A percentile compares a stretch with the other conserved stretches of the same genome.
These are phyloP conservation scores for Rhodotorula sp. DNA, from an alignment of 1,284 basidiomycete species.

Conservation along the genomic window DNA sequence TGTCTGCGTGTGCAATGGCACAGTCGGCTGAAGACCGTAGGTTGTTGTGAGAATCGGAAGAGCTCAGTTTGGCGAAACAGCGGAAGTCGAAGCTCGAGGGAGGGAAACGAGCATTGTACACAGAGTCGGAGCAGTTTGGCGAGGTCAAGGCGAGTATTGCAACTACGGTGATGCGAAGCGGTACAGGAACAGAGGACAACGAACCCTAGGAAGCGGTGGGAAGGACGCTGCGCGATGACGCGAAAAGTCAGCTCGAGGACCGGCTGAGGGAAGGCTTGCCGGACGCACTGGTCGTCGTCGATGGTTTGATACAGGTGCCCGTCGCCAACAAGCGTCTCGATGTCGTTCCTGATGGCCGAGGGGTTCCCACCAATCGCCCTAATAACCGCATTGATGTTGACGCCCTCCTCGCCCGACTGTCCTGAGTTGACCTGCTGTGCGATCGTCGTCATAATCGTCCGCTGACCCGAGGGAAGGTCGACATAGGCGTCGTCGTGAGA, in stretches of 20 bases:
- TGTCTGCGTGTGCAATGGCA: too few species aligned
- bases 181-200: too few species aligned
- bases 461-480: constrained; percentile 62
- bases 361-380: constrained; percentile 49
- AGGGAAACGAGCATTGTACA: too few species aligned
- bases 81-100: too few species aligned
- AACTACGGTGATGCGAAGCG: too few species aligned
- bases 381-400: constrained; percentile 36
- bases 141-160: too few species aligned
- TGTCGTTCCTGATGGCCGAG: constrained; percentile 56
- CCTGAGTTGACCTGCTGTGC: not conserved
- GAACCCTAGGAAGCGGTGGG: constrained; percentile 6
- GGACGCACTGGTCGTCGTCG: constrained; percentile 42
- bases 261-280: too few species aligned
- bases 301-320: constrained; percentile 64
- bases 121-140: too few species aligned
- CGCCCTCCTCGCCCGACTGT: constrained; percentile 35
- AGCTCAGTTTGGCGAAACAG: too few species aligned
- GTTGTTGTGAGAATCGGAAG: too few species aligned
- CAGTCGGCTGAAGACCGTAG: too few species aligned
- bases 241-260: not conserved
- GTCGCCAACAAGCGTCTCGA: constrained; percentile 66
- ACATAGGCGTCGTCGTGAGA: constrained; percentile 51
- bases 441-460: constrained; percentile 57
- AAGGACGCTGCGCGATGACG: constrained; percentile 11